phyloP scores from a whole-genome alignment of 257 asterid species.

The Solanum verrucosum region DNA sequence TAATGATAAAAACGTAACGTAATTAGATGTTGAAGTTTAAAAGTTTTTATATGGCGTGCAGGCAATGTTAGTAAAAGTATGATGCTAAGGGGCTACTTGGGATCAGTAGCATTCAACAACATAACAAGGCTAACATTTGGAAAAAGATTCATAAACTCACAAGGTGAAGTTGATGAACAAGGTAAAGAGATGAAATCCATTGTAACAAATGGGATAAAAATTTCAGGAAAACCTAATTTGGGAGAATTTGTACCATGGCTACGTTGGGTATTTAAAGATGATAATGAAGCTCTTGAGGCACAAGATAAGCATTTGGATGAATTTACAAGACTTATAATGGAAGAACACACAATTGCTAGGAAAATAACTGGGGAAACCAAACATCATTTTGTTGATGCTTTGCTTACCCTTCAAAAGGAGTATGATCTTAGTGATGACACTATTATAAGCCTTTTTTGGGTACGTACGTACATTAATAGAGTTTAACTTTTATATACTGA shows the following conservation, averaged over 20 bases:
- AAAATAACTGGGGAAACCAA: constrained; percentile 51
- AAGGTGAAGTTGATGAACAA: constrained; percentile 49
- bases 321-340: constrained; percentile 67
- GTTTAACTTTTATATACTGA: not conserved
- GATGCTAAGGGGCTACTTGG: constrained; percentile 50
- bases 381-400: constrained; percentile 70
- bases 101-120: constrained; percentile 71
- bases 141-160: constrained; percentile 52
- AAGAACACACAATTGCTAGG: constrained; percentile 63
- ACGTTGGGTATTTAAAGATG: constrained; percentile 46
- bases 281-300: constrained; percentile 30
- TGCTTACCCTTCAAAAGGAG: constrained; percentile 63
- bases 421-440: constrained; percentile 68
- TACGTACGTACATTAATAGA: constrained; percentile 1
- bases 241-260: constrained; percentile 58
- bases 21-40: too few relatives aligned
- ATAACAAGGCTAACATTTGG: constrained; percentile 77
- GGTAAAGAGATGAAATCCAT: constrained; percentile 66
- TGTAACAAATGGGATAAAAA: constrained; percentile 33
- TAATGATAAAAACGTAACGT: not conserved
- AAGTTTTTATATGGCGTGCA: not conserved
- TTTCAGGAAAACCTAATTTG: constrained; percentile 40
- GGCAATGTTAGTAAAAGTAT: constrained; percentile 42
- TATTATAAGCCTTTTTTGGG: constrained; percentile 72
- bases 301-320: constrained; percentile 34